Conservation (phyloP, 2,329 filamentous ascomycete species). For the Pseudocercospora crystallina region DNA sequence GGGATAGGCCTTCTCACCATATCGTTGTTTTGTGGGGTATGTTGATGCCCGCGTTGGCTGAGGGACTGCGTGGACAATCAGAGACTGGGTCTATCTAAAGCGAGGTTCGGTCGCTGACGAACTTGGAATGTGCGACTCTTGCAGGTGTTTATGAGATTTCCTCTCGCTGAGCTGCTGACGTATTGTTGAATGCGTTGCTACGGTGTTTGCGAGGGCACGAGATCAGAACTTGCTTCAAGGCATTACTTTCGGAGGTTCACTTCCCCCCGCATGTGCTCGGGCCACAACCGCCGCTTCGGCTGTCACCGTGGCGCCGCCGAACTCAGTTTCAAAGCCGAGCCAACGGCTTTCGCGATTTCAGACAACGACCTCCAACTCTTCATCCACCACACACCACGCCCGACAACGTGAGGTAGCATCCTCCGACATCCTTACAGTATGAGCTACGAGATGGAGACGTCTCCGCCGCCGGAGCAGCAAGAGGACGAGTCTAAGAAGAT, state of each 20-base stretch:
- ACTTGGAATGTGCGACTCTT: too few relatives aligned
- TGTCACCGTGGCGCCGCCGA: too few relatives aligned
- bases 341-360: too few relatives aligned
- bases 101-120: too few relatives aligned
- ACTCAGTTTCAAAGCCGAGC: too few relatives aligned
- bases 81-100: too few relatives aligned
- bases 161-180: too few relatives aligned
- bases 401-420: conserved; percentile 19
- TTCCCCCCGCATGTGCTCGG: too few relatives aligned
- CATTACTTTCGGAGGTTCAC: too few relatives aligned
- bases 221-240: background rate
- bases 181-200: conserved; percentile 2
- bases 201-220: conserved; percentile 1
- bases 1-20: conserved; percentile 4
- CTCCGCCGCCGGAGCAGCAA: conserved; percentile 33
- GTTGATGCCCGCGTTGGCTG: conserved; percentile 5
- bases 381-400: background rate
- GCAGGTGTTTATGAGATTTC: too few relatives aligned
- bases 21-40: conserved; percentile 4
- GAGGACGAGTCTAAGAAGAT: conserved; percentile 66
- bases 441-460: conserved; percentile 37
- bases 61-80: background rate
- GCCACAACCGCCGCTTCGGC: too few relatives aligned
- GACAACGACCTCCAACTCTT: background rate
- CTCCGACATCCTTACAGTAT: too few relatives aligned